A percentile compares a stretch with the other conserved stretches of the same genome.
phyloP scores from a whole-genome alignment of 2,329 filamentous ascomycete species.

The Penicillium capsulatum region DNA sequence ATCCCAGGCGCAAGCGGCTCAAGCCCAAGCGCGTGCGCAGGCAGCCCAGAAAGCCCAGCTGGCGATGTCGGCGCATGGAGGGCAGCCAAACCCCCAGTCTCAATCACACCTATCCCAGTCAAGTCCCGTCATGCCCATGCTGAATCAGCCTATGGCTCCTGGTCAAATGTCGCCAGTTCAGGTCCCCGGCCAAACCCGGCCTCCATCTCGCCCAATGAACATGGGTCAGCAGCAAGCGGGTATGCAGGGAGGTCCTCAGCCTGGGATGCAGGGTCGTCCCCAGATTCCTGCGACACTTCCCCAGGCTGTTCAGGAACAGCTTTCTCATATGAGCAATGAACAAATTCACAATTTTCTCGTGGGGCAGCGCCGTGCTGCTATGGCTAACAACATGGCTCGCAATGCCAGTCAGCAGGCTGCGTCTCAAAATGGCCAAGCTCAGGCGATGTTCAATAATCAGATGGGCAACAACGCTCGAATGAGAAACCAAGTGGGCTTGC shows the following conservation, averaged over 20 bases:
- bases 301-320: slow-evolving; percentile 32
- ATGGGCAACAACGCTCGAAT: slow-evolving; percentile 33
- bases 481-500: slow-evolving; percentile 33
- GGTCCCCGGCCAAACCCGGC: slow-evolving; percentile 30
- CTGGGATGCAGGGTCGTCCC: slow-evolving; percentile 31
- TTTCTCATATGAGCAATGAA: slow-evolving; percentile 35
- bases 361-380: slow-evolving; percentile 31
- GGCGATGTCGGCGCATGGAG: slow-evolving; percentile 45
- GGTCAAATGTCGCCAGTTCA: slow-evolving; percentile 39
- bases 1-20: slow-evolving; percentile 32
- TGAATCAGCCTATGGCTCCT: slow-evolving; percentile 42
- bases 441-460: slow-evolving; percentile 31
- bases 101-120: slow-evolving; percentile 40
- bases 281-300: slow-evolving; percentile 36
- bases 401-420: slow-evolving; percentile 29
- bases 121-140: slow-evolving; percentile 40
- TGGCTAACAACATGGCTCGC: slow-evolving; percentile 32
- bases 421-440: slow-evolving; percentile 32
- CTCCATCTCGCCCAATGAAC: slow-evolving; percentile 32
- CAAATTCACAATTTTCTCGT: slow-evolving; percentile 33
- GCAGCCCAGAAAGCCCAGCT: slow-evolving; percentile 46
- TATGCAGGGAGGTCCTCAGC: slow-evolving; percentile 27
- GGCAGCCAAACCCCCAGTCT: slow-evolving; percentile 39
- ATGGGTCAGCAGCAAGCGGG: slow-evolving; percentile 31
- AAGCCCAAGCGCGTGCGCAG: slow-evolving; percentile 40